Evolutionary conservation across 2,329 filamentous ascomycete species (phyloP).

Genomic region (Hymenoscyphus salicellus): DNA sequence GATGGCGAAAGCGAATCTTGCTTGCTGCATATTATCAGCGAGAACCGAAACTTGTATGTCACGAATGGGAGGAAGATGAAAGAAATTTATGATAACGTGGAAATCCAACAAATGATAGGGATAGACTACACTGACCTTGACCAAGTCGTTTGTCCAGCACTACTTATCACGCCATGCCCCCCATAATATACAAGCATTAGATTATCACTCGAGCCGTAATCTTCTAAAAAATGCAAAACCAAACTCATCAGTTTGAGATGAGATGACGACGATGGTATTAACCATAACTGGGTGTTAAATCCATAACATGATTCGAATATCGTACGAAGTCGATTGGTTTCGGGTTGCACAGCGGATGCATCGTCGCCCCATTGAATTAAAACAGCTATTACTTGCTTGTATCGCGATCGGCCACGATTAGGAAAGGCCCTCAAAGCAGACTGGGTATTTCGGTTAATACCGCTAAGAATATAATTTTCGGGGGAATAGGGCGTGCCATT

Average conservation of each 20-base stretch:
- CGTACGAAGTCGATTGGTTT: slow-evolving; percentile 22
- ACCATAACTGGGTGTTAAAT: slow-evolving; percentile 26
- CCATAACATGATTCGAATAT: slow-evolving; percentile 25
- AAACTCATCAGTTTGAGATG: slow-evolving; percentile 27
- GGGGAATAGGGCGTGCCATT: background rate
- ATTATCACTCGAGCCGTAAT: slow-evolving; percentile 19
- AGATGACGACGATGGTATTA: slow-evolving; percentile 25
- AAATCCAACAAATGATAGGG: no score
- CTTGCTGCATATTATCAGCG: slow-evolving; percentile 3
- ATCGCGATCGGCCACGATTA: slow-evolving; percentile 24
- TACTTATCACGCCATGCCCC: slow-evolving; percentile 26
- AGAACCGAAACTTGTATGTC: background rate
- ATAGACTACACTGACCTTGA: slow-evolving; percentile 10
- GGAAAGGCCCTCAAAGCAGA: slow-evolving; percentile 27
- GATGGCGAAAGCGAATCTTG: slow-evolving; percentile 12
- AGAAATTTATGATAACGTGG: no score
- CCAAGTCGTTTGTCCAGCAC: slow-evolving; percentile 24
- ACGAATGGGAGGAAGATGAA: no score
- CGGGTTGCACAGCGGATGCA: slow-evolving; percentile 20
- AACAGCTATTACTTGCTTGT: slow-evolving; percentile 25
- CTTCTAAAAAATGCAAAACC: slow-evolving; percentile 24
- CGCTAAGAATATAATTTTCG: background rate
- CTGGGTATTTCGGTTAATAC: slow-evolving; percentile 9
- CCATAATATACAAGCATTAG: slow-evolving; percentile 29
- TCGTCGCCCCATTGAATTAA: slow-evolving; percentile 29